A percentile compares a stretch with the other conserved stretches of the same genome.
phyloP scores from a whole-genome alignment of 1,284 basidiomycete species.

The Tilletia horrida region DNA sequence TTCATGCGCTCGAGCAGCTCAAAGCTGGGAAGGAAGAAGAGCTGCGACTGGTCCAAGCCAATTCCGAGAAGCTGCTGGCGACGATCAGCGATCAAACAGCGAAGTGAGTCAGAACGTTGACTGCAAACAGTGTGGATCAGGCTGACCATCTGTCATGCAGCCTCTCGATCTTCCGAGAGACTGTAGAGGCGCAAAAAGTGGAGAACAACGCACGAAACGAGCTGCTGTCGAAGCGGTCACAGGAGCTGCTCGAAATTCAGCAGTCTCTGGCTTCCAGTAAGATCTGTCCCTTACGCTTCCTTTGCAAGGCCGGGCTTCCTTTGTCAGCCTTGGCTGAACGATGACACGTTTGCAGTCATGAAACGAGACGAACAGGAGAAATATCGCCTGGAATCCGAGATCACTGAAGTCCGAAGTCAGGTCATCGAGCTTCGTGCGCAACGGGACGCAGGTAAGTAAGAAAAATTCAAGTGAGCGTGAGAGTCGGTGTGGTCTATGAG shows the following conservation, averaged over 20 bases:
- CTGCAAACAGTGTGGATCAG: not conserved
- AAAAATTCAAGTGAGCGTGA: too few relatives aligned
- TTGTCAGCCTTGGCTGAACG: not conserved
- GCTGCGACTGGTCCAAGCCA: not conserved
- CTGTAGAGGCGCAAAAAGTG: not conserved
- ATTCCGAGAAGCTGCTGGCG: not conserved
- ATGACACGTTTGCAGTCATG: not conserved
- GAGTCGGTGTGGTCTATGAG: too few relatives aligned
- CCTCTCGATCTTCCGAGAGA: not conserved
- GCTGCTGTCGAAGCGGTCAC: not conserved
- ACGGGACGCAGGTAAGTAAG: conserved; percentile 8
- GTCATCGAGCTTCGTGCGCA: conserved; percentile 9
- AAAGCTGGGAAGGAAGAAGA: not conserved
- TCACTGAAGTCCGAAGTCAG: not conserved
- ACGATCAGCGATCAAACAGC: not conserved
- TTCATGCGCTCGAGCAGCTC: not conserved
- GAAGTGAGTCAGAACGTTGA: not conserved
- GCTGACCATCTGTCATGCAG: not conserved
- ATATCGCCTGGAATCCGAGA: not conserved
- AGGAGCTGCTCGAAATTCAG: not conserved
- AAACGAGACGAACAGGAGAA: conserved; percentile 12
- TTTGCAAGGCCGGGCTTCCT: too few relatives aligned
- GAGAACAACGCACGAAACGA: conserved; percentile 3
- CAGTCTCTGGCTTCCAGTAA: not conserved
- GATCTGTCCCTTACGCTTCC: not conserved